Percentiles rank a stretch among this genome's conserved stretches.
phyloP scores from a whole-genome alignment of 352 stramenopile genomes.

The Plasmopara muralis region DNA sequence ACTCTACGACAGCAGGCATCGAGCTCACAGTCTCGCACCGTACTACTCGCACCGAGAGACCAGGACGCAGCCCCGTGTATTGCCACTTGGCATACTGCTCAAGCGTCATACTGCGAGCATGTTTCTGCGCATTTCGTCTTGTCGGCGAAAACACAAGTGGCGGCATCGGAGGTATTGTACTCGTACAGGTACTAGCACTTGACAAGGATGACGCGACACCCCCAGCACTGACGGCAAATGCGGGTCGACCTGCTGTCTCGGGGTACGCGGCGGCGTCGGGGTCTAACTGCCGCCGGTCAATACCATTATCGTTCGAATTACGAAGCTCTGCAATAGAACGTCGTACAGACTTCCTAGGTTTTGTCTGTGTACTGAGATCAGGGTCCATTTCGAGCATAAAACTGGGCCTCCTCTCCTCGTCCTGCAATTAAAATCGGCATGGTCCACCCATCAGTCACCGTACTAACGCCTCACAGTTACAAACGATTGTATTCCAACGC shows the following conservation, averaged over 20 bases:
- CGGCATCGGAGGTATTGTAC: slow-evolving; percentile 44
- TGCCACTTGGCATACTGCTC: slow-evolving; percentile 49
- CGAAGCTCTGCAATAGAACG: slow-evolving; percentile 14
- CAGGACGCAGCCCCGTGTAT: slow-evolving; percentile 46
- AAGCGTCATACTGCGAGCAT: slow-evolving; percentile 39
- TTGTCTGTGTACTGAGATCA: slow-evolving; percentile 10
- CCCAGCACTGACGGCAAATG: slow-evolving; percentile 3
- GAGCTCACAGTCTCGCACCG: slow-evolving; percentile 46
- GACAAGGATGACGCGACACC: slow-evolving; percentile 16
- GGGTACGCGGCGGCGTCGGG: slow-evolving; percentile 20
- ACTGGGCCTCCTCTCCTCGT: slow-evolving; percentile 25
- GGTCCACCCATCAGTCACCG: slow-evolving; percentile 20
- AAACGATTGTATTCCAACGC: slow-evolving; percentile 15
- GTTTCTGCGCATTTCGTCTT: slow-evolving; percentile 28
- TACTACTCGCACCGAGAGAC: slow-evolving; percentile 66
- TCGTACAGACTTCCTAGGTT: slow-evolving; percentile 15
- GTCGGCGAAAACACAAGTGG: slow-evolving; percentile 48
- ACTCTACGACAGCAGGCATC: slow-evolving; percentile 60
- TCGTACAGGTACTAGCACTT: slow-evolving; percentile 15
- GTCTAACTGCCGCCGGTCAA: slow-evolving; percentile 14
- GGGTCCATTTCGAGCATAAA: slow-evolving; percentile 25
- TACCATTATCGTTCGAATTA: slow-evolving; percentile 21
- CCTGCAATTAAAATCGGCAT: slow-evolving; percentile 25
- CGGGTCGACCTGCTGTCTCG: slow-evolving; percentile 19
- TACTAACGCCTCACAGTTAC: slow-evolving; percentile 12